Evolutionary conservation across 176 grass and related monocot species (phyloP), one percentile per base, ranked within the genome.

Genomic region (Phragmites australis): DNA sequence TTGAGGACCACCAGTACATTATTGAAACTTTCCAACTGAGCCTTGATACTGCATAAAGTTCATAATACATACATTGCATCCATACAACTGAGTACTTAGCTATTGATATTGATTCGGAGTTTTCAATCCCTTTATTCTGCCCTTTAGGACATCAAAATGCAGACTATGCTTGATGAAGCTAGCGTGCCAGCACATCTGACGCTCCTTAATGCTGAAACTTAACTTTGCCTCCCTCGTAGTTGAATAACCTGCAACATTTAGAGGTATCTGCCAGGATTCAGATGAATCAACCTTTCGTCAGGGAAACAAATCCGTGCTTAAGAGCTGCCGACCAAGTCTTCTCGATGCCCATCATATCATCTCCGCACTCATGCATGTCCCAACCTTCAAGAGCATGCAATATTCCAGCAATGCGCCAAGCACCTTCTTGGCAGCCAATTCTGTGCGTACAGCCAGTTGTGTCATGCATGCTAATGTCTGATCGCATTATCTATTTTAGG

Each of bases 401-500:
- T 81, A 93, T 94, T 72, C 86, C 92, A 31, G 88, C 94, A 80
- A 94, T 83, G 25, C 88, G 90, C 83, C 89, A 92, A 50, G 92
- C 92, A 25, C 95, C 90, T 89, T 92, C 95, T 92, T 15, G 90
- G 95, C 78, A 94, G 65, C 95, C 95, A 97, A 75, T 97, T 94
- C 95, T 94, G 63, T 70, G 42, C 34, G 76, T 41, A 76, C 26
- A 80, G 25, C 51, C 44, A 37, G 15, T 60, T 53, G 68, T 22
- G 52, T 77, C 30, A 48, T 54, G 50, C 44, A 41, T 80, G 48
- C 23, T 8, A 47, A 19, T 87, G 41, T 29, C 8, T n/a, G 16
- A 68, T 39, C 30, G 9, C 19, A 75, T 5, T 65, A 76, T 68
- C 8, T 53, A 32, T 79, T 52, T 56, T n/a, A 65, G 6, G 75